Base-by-base conservation (phyloP, 108 stramenopile genomes). In the Skeletonema potamos region DNA sequence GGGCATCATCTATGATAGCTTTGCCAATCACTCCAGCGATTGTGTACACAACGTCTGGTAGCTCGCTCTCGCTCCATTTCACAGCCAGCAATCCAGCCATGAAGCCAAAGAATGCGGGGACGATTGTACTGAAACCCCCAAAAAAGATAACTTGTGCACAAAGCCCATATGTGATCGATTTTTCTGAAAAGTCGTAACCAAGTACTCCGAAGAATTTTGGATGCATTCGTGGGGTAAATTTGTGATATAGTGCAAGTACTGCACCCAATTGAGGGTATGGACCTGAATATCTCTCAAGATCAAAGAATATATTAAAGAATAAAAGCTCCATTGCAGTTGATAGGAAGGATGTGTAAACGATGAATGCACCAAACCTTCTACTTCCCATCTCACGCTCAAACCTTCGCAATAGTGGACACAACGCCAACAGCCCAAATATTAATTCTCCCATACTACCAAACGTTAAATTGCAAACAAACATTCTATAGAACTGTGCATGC, bases 361-460 rank as follows among this genome's bases (percentile, higher is more conserved):
- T 60, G 56, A 73, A 86, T 15, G 79, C 72, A 24, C 72, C 70
- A 27, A 89, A 84, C 64, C 83, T 83, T 37, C 80, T 76, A 58
- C 74, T 83, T 9, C 86, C 84, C 74, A 89, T 79, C 81, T 93
- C 89, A n/a, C 89, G 84, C 82, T 93, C 92, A 51, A 87, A 77
- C 27, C 84, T 64, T 37, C 87, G 59, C 60, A 83, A 54, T 10
- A 88, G 65, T 5, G 74, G 78, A 20, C 64, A 74, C 46, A 91
- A 62, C 2, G 84, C 79, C 8, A 82, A 20, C 13, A 80, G 22
- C 3, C 89, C 92, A 55, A 89, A 59, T 3, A 88, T 58, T 6
- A 87, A 55, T 62, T 91, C 87, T 22, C 85, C 86, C 66, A 83
- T 78, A 8, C 82, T 76, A 7, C 39, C 61, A 76, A 87, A 89